Conservation (phyloP, 176 grass and related monocot species). For the Carex myosuroides region DNA sequence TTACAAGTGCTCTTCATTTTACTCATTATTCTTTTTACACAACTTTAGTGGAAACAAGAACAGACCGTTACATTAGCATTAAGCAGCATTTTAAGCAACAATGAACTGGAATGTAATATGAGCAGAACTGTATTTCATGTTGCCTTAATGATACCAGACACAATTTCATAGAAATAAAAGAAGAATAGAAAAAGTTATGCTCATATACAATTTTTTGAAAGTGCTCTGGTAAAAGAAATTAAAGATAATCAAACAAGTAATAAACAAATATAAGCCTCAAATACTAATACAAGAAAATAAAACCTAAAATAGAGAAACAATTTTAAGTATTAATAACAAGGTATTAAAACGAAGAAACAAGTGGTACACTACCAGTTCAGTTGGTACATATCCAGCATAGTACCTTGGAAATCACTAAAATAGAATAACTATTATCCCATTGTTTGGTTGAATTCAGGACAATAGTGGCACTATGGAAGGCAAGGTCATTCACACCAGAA, state of each 20-base stretch:
- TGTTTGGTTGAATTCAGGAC: slow-evolving; percentile 37
- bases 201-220: background rate
- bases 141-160: background rate
- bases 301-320: background rate
- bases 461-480: slow-evolving; percentile 93
- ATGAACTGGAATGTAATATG: background rate
- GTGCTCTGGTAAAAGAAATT: background rate
- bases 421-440: background rate
- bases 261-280: background rate
- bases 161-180: slow-evolving; percentile 1
- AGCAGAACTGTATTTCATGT: no score
- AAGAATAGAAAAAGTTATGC: background rate
- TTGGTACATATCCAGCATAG: background rate
- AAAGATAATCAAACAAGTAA: background rate
- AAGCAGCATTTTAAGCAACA: background rate
- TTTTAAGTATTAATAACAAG: background rate
- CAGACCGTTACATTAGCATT: background rate
- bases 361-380: background rate
- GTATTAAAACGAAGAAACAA: background rate
- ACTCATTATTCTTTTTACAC: background rate
- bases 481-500: slow-evolving; percentile 64
- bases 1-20: background rate
- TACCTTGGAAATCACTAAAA: slow-evolving; percentile 25
- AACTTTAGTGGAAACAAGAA: background rate
- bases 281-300: background rate